These are phyloP conservation scores for Favolaschia claudopus DNA, from an alignment of 768 basidiomycete genomes.

Conservation along the genomic window DNA sequence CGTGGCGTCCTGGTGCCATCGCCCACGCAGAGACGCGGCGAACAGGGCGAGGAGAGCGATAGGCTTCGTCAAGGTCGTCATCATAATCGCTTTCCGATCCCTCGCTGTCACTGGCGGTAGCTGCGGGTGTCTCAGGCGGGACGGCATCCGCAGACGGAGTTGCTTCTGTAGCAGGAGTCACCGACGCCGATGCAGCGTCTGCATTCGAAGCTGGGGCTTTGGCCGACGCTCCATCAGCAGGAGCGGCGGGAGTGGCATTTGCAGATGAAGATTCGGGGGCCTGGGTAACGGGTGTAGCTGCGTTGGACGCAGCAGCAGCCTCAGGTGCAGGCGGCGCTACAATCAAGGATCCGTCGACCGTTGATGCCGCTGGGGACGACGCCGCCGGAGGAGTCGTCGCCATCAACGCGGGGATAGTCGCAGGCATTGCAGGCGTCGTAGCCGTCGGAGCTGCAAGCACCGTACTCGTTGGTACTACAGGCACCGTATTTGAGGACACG, in stretches of 20 bases:
- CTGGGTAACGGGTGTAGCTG: too few relatives aligned
- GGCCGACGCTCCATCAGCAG: too few relatives aligned
- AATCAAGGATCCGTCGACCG: too few relatives aligned
- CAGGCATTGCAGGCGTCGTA: not conserved
- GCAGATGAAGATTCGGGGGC: too few relatives aligned
- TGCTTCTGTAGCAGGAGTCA: not conserved
- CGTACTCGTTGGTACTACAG: not conserved
- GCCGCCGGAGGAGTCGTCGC: too few relatives aligned
- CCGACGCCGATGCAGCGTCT: not conserved
- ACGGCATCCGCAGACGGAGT: not conserved
- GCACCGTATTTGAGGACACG: not conserved
- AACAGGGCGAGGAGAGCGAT: slow-evolving; percentile 41
- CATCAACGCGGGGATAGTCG: too few relatives aligned
- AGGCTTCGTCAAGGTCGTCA: slow-evolving; percentile 52
- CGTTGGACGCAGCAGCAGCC: too few relatives aligned
- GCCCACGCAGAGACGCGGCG: slow-evolving; percentile 39
- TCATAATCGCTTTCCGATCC: slow-evolving; percentile 43
- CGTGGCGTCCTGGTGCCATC: slow-evolving; percentile 4
- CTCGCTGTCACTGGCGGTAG: slow-evolving; percentile 16
- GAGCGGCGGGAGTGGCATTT: too few relatives aligned
- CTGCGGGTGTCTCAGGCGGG: not conserved
- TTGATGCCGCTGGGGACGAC: too few relatives aligned
- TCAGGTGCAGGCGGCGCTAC: not conserved
- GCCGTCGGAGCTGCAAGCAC: too few relatives aligned
- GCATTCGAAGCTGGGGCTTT: not conserved